Conservation (phyloP, 225 moss, liverwort and hornwort species). For the Lunularia cruciata region DNA sequence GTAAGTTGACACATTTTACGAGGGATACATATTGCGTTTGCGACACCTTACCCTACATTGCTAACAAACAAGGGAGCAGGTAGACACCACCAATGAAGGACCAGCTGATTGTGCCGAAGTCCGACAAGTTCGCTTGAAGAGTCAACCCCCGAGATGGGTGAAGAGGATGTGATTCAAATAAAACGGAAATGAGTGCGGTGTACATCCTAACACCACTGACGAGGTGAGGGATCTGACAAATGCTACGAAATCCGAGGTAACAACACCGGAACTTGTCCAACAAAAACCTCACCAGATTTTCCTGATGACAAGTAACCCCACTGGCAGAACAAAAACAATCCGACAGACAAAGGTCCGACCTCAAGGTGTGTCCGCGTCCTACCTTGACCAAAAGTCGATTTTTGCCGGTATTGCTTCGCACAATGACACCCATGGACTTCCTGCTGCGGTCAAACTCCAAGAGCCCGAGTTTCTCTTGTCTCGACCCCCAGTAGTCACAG, state of each 20-base stretch:
- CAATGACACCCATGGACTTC: conserved; percentile 88
- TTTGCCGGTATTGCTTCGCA: conserved; percentile 46
- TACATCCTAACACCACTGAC: neutral
- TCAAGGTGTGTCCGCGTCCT: neutral
- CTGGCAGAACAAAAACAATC: neutral
- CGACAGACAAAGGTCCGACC: neutral
- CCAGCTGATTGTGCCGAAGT: no score
- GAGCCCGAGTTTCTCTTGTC: conserved; percentile 50
- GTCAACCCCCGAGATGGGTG: no score
- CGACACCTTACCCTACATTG: no score
- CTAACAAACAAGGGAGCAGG: no score
- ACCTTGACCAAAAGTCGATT: conserved; percentile 93
- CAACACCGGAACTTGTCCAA: neutral
- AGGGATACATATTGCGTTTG: no score
- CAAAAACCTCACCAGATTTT: neutral
- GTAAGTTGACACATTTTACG: no score
- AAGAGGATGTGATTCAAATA: no score
- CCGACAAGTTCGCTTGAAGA: no score
- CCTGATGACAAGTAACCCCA: neutral
- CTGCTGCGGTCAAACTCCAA: conserved; percentile 92
- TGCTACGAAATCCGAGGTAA: neutral
- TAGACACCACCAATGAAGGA: no score
- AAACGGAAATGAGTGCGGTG: no score
- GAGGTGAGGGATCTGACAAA: neutral
- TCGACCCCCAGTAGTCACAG: conserved; percentile 71